phyloP scores from a whole-genome alignment of 2,329 filamentous ascomycete species.

The Geosmithia flava region DNA sequence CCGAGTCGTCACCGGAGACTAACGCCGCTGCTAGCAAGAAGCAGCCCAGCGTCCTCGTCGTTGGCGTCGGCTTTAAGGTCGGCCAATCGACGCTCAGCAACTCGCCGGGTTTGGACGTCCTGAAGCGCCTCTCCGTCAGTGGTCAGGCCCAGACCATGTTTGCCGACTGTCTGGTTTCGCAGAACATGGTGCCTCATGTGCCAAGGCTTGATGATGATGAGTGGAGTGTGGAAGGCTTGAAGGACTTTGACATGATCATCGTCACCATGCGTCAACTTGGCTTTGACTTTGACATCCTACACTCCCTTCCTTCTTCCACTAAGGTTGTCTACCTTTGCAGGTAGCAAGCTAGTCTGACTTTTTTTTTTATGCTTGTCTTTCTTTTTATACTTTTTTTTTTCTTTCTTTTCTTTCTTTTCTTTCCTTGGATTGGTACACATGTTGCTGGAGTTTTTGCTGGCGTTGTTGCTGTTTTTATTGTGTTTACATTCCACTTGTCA shows the following conservation, averaged over 20 bases:
- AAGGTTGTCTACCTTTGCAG: not conserved
- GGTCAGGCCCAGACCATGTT: not conserved
- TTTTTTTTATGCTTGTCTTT: not conserved
- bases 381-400: too few relatives aligned
- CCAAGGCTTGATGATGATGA: not conserved
- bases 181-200: not conserved
- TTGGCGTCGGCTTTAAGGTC: slow-evolving; percentile 36
- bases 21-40: slow-evolving; percentile 7
- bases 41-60: slow-evolving; percentile 21
- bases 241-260: not conserved
- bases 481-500: too few relatives aligned
- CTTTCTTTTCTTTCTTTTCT: too few relatives aligned
- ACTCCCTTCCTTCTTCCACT: not conserved
- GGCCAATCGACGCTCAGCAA: slow-evolving; percentile 33
- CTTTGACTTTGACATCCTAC: not conserved
- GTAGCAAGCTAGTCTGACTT: not conserved
- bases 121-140: not conserved
- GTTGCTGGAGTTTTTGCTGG: too few relatives aligned
- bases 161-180: not conserved
- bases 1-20: too few relatives aligned
- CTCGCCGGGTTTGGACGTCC: slow-evolving; percentile 16
- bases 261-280: slow-evolving; percentile 1
- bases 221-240: not conserved
- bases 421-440: too few relatives aligned
- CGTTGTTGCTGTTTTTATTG: too few relatives aligned